Evolutionary conservation across 1,284 basidiomycete species (phyloP).

Genomic region (Hortiboletus rubellus): DNA sequence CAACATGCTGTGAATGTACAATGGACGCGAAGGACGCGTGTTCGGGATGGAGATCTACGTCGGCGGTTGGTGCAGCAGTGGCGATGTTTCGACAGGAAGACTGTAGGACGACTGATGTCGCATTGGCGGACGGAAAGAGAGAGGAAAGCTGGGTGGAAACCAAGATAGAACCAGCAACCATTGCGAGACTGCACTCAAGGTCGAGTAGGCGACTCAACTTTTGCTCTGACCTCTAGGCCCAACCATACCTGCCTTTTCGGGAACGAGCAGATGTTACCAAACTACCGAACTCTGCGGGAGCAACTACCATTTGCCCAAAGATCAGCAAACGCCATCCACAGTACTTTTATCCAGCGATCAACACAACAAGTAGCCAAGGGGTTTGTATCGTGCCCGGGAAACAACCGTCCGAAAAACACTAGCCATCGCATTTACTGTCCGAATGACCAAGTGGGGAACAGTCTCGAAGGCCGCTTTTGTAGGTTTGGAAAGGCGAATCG

Average conservation of each 20-base stretch:
- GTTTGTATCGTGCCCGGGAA: not conserved
- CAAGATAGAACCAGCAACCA: constrained; percentile 50
- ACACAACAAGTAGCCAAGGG: not conserved
- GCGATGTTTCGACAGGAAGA: constrained; percentile 58
- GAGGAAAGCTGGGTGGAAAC: constrained; percentile 66
- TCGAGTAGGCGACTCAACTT: not conserved
- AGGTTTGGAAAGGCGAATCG: constrained; percentile 19
- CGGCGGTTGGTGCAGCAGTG: constrained; percentile 41
- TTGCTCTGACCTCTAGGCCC: not conserved
- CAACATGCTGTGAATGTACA: constrained; percentile 58
- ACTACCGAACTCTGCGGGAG: no score
- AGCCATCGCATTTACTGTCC: not conserved
- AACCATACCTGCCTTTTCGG: constrained; percentile 29
- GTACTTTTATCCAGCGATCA: not conserved
- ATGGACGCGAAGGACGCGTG: constrained; percentile 70
- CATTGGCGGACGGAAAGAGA: constrained; percentile 52
- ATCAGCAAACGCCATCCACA: not conserved
- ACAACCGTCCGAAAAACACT: constrained; percentile 6
- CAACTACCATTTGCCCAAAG: no score
- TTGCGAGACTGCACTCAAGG: constrained; percentile 6
- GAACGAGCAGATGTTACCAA: not conserved
- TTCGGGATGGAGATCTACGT: constrained; percentile 62
- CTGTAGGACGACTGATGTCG: constrained; percentile 54
- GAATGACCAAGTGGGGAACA: not conserved
- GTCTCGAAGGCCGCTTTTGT: constrained; percentile 6